These are phyloP conservation scores for Galerina marginata DNA, from an alignment of 768 basidiomycete genomes.

Conservation along the genomic window DNA sequence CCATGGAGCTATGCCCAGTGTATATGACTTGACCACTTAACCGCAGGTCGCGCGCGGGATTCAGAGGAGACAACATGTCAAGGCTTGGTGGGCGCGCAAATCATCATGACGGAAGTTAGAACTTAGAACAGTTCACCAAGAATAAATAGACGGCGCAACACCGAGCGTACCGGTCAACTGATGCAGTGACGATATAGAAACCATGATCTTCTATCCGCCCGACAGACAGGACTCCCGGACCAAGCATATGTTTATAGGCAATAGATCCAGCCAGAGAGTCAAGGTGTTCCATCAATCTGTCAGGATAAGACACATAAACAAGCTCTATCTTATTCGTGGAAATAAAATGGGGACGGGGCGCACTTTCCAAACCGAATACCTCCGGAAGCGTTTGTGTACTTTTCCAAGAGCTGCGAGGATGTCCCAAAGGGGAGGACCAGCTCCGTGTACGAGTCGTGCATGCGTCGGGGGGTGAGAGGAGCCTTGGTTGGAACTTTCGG, in stretches of 20 bases:
- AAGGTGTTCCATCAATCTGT: slow-evolving; percentile 76
- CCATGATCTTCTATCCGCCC: slow-evolving; percentile 64
- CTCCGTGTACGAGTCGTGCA: slow-evolving; percentile 78
- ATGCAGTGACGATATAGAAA: slow-evolving; percentile 85
- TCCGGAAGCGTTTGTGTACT: slow-evolving; percentile 73
- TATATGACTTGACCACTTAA: slow-evolving; percentile 84
- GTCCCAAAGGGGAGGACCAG: slow-evolving; percentile 68
- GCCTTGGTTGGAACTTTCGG: neutral
- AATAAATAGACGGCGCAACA: neutral
- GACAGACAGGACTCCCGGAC: slow-evolving; percentile 60
- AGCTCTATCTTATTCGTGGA: neutral
- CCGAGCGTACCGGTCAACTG: slow-evolving; percentile 67
- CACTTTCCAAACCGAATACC: slow-evolving; percentile 74
- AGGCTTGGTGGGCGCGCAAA: slow-evolving; percentile 42
- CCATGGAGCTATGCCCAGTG: slow-evolving; percentile 79
- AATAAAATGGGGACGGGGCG: neutral
- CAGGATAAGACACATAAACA: neutral
- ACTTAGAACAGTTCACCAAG: too few relatives aligned
- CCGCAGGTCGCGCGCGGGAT: slow-evolving; percentile 68
- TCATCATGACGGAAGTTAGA: too few relatives aligned
- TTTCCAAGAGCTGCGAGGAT: slow-evolving; percentile 61
- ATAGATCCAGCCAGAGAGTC: slow-evolving; percentile 88
- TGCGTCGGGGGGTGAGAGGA: slow-evolving; percentile 40
- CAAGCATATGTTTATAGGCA: slow-evolving; percentile 82
- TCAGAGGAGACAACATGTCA: slow-evolving; percentile 67